phyloP scores from a whole-genome alignment of 306 rosid genomes.

The Hippophae tibetana region DNA sequence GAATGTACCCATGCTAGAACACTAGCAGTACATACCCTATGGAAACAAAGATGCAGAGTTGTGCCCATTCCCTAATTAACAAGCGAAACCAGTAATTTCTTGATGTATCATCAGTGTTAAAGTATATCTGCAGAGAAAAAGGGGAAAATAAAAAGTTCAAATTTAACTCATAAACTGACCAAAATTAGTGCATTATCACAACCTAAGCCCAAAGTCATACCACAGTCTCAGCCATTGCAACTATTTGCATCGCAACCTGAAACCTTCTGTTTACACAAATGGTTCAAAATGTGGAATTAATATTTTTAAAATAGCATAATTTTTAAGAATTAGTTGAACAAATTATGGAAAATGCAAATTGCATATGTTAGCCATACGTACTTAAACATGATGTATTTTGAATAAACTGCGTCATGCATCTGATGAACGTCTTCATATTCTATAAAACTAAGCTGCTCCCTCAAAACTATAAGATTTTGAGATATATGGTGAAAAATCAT shows the following conservation, averaged over 20 bases:
- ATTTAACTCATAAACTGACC: neutral
- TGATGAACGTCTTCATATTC: conserved; percentile 62
- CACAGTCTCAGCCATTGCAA: conserved; percentile 81
- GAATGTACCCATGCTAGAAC: neutral
- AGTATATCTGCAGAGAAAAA: conserved; percentile 39
- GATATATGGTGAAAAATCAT: conserved; percentile 81
- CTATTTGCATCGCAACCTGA: conserved; percentile 94
- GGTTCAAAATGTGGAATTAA: conserved; percentile 13
- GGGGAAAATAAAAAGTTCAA: conserved; percentile 7
- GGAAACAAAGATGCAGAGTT: conserved; percentile 75
- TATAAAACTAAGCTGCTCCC: conserved; percentile 65
- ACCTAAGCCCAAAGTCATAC: conserved; percentile 31
- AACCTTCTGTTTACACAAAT: conserved; percentile 53
- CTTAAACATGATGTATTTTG: conserved; percentile 91
- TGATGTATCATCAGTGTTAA: conserved; percentile 63
- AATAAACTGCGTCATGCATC: conserved; percentile 70
- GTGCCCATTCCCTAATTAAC: conserved; percentile 78
- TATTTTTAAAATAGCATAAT: neutral
- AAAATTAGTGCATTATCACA: neutral
- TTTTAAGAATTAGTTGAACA: neutral
- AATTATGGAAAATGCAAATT: conserved; percentile 8
- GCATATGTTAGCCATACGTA: conserved; percentile 22
- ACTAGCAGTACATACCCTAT: conserved; percentile 57
- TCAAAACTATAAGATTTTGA: conserved; percentile 59
- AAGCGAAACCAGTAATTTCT: conserved; percentile 83